Evolutionary conservation across 2,329 filamentous ascomycete species (phyloP), one percentile per base, ranked within the genome.

Genomic region (Rasamsonia emersonii): DNA sequence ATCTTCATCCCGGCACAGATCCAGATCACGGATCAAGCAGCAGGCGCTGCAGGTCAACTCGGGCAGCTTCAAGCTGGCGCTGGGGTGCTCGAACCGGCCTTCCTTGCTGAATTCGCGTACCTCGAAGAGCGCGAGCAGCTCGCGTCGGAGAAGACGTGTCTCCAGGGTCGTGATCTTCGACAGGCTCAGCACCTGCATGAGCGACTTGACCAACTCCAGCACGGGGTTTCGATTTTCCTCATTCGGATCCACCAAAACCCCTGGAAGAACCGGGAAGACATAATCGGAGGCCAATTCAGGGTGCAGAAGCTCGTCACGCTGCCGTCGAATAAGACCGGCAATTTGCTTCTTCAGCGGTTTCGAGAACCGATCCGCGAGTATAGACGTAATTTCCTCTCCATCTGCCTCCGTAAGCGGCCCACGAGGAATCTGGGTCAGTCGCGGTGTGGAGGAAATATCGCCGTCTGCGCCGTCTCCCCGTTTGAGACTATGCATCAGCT

Each of bases 291-390:
- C 83, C 3, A 96, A 75, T 49, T 94, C 86, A 0, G 86, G 82
- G 53, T 96, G 88, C 8, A 93, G 70, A 47, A 93, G 74, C 57
- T 96, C 89, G 34, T 85, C 81, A 43, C 88, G 84, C 53, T 95
- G 88, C 9, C 85, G 79, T 26, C 79, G 75, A 40, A 96, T 75
- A n/a, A 96, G 76, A 2, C 73, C 68, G 0, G 79, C 72, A 37
- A 96, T 86, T 46, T 91, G 83, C 53, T 91, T 93, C 57, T 91
- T 93, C 2, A 98, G 67, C 0, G 86, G 86, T 49, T 85, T 91
- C 41, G 89, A 86, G 51, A 94, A 94, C 9, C 72, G 68, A 39
- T 85, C 82, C n/a, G 83, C 78, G 0, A 93, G 72, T 14, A 93
- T 75, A 17, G 79, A 73, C 9, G 74, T 68, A 2, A 68, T 58